A percentile compares a stretch with the other conserved stretches of the same genome.
These are phyloP conservation scores for Cyclocybe cylindracea DNA, from an alignment of 768 basidiomycete species.

Conservation along the genomic window DNA sequence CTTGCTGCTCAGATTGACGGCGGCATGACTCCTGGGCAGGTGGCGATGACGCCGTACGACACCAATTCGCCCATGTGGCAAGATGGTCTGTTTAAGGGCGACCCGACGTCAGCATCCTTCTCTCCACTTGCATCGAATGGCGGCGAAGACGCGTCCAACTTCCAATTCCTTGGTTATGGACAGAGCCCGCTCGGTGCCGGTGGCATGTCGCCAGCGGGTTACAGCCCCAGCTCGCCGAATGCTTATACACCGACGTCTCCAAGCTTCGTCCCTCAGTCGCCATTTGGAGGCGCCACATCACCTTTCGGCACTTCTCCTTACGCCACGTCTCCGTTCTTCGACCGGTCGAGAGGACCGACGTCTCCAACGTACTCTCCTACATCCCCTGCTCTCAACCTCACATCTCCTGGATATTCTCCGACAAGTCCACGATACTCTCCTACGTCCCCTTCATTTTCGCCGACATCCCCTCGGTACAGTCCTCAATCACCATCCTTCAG, in stretches of 20 bases:
- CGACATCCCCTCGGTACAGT: constrained; percentile 82
- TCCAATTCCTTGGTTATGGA: constrained; percentile 74
- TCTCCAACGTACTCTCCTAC: constrained; percentile 90
- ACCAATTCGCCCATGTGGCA: constrained; percentile 86
- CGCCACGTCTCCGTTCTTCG: constrained; percentile 83
- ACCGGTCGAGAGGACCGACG: constrained; percentile 58
- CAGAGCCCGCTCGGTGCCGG: constrained; percentile 84
- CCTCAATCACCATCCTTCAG: constrained; percentile 91
- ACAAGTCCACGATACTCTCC: constrained; percentile 88
- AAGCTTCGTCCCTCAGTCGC: constrained; percentile 79
- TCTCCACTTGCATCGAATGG: constrained; percentile 90
- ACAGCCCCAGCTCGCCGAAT: constrained; percentile 91
- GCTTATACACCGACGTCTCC: constrained; percentile 90
- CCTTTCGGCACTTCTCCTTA: constrained; percentile 82
- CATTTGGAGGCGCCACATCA: constrained; percentile 80
- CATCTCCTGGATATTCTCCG: constrained; percentile 83
- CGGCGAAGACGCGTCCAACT: constrained; percentile 79
- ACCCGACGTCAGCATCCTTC: constrained; percentile 85
- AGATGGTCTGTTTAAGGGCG: constrained; percentile 76
- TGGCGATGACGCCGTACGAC: constrained; percentile 97
- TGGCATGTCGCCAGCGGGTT: constrained; percentile 88
- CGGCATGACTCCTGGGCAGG: constrained; percentile 89
- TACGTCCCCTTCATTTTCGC: constrained; percentile 83
- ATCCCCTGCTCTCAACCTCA: constrained; percentile 78
- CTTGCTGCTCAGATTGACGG: constrained; percentile 79